Evolutionary conservation across 2,329 filamentous ascomycete genomes (phyloP).

Genomic region (Calonectria fujianensis): DNA sequence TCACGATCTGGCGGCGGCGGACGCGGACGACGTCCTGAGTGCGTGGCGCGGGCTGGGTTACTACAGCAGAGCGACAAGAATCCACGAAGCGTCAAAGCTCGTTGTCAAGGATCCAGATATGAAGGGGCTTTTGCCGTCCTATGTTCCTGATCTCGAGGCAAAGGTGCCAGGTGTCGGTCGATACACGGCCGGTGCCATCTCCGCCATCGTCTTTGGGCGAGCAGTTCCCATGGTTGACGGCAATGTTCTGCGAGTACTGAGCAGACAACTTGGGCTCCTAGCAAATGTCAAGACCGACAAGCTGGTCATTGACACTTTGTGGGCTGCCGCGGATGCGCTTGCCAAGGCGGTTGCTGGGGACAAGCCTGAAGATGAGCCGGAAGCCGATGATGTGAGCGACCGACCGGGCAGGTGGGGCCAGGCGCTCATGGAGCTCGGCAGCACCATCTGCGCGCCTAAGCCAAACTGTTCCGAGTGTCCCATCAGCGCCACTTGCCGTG

Average conservation of each 20-base stretch:
- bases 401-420: constrained; percentile 78
- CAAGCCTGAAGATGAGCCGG: constrained; percentile 45
- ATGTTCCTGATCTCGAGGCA: constrained; percentile 66
- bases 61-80: constrained; percentile 77
- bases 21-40: constrained; percentile 73
- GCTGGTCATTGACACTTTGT: constrained; percentile 70
- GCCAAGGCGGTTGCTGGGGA: constrained; percentile 71
- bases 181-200: constrained; percentile 78
- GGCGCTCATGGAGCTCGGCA: constrained; percentile 79
- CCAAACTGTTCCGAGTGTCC: constrained; percentile 74
- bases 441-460: constrained; percentile 76
- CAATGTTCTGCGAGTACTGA: constrained; percentile 77
- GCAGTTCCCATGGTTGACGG: constrained; percentile 78
- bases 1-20: constrained; percentile 71
- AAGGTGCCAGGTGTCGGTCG: constrained; percentile 76
- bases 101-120: constrained; percentile 66
- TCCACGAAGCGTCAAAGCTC: constrained; percentile 73
- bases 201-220: constrained; percentile 77
- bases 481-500: constrained; percentile 70
- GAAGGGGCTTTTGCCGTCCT: constrained; percentile 70
- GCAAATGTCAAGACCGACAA: constrained; percentile 75
- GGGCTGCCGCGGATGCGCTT: constrained; percentile 74
- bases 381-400: constrained; percentile 62
- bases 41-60: constrained; percentile 79
- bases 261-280: constrained; percentile 74